phyloP scores from a whole-genome alignment of 768 basidiomycete genomes.

The Sarcodon sp. region DNA sequence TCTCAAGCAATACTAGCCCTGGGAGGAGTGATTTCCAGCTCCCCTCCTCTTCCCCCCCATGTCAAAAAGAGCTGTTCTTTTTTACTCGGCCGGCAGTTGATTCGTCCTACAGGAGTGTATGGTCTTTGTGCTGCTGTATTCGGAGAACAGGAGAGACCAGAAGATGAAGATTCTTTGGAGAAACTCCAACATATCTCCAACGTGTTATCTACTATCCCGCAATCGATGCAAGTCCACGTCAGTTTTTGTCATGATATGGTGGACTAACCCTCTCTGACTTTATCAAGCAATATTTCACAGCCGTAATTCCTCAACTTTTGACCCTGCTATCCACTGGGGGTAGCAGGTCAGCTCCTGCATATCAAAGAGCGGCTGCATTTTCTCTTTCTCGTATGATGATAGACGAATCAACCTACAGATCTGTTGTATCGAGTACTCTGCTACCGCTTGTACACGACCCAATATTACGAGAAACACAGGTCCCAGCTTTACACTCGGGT shows the following conservation, averaged over 20 bases:
- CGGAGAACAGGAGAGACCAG: slow-evolving; percentile 24
- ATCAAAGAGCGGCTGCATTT: slow-evolving; percentile 55
- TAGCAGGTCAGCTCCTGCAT: slow-evolving; percentile 23
- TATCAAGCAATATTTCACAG: slow-evolving; percentile 46
- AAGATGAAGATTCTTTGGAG: slow-evolving; percentile 30
- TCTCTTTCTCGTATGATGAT: slow-evolving; percentile 53
- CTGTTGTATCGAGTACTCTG: slow-evolving; percentile 22
- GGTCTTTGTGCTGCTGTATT: slow-evolving; percentile 63
- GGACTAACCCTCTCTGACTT: neutral
- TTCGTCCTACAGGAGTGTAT: slow-evolving; percentile 56
- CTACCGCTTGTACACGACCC: slow-evolving; percentile 41
- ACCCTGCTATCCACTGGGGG: slow-evolving; percentile 28
- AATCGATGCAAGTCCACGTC: slow-evolving; percentile 41
- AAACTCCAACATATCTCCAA: slow-evolving; percentile 64
- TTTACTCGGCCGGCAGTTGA: slow-evolving; percentile 58
- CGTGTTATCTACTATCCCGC: slow-evolving; percentile 52
- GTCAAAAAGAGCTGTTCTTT: slow-evolving; percentile 44
- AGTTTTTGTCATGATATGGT: slow-evolving; percentile 5
- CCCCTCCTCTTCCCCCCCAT: slow-evolving; percentile 29
- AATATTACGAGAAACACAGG: slow-evolving; percentile 18
- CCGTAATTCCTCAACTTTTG: slow-evolving; percentile 42
- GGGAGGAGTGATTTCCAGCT: slow-evolving; percentile 40
- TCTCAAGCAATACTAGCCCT: slow-evolving; percentile 54
- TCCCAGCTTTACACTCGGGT: neutral
- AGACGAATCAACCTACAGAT: slow-evolving; percentile 16